Evolutionary conservation across 192 early-diverging fungal genomes (phyloP).

Genomic region (Coemansia sp.): DNA sequence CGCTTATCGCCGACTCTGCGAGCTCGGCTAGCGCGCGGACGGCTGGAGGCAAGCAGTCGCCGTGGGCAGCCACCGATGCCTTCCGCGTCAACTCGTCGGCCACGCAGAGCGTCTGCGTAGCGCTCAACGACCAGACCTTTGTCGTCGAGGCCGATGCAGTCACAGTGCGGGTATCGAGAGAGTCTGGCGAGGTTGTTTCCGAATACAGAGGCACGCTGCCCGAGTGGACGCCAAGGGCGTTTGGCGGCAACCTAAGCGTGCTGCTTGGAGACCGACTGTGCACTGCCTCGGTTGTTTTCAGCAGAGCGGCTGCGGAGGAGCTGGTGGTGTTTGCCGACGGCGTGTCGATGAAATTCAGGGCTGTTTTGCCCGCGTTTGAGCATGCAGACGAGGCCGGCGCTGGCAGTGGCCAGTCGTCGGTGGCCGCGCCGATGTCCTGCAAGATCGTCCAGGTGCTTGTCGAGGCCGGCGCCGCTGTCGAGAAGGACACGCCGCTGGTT

Average conservation of each 20-base stretch:
- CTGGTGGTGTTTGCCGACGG: conserved; percentile 66
- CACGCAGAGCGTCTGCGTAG: conserved; percentile 19
- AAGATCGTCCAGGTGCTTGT: conserved; percentile 86
- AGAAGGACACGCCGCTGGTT: conserved; percentile 75
- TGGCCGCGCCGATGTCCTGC: conserved; percentile 96
- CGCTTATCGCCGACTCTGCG: conserved; percentile 35
- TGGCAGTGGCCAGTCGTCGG: conserved; percentile 43
- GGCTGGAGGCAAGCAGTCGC: conserved; percentile 15
- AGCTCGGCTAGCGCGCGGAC: not conserved
- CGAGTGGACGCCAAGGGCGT: conserved; percentile 20
- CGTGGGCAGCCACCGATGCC: conserved; percentile 44
- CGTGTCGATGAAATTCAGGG: conserved; percentile 34
- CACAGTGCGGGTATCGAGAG: not conserved
- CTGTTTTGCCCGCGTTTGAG: conserved; percentile 60
- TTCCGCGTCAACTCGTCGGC: conserved; percentile 52
- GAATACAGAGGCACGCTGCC: conserved; percentile 14
- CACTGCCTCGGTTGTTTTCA: conserved; percentile 62
- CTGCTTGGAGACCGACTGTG: conserved; percentile 52
- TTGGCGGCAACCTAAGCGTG: conserved; percentile 55
- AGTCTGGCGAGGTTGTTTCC: conserved; percentile 1
- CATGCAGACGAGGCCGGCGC: conserved; percentile 49
- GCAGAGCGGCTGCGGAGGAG: conserved; percentile 46
- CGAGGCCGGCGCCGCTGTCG: conserved; percentile 71
- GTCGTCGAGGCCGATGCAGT: conserved; percentile 14
- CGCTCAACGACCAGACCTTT: conserved; percentile 25